phyloP scores from a whole-genome alignment of 768 basidiomycete genomes.

The Tephrocybe rancida region DNA sequence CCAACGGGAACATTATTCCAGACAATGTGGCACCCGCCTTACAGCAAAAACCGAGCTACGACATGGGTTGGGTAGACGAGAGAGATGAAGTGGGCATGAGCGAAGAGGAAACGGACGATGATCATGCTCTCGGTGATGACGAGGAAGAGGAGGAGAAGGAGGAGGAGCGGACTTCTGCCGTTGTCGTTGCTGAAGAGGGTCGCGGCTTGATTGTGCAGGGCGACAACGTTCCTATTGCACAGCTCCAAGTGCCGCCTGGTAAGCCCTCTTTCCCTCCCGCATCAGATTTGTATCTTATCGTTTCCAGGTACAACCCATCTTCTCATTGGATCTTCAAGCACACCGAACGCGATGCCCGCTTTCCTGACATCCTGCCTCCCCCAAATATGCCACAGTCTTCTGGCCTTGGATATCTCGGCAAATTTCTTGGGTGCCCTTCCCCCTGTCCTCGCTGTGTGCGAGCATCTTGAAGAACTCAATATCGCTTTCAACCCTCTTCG shows the following conservation, averaged over 20 bases:
- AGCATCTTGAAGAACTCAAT: conserved; percentile 89
- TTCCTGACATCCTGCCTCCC: conserved; percentile 76
- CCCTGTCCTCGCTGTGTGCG: conserved; percentile 77
- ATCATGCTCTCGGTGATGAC: conserved; percentile 43
- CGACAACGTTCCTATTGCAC: conserved; percentile 57
- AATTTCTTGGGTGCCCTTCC: conserved; percentile 87
- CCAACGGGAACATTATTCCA: conserved; percentile 35
- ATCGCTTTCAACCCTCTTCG: conserved; percentile 89
- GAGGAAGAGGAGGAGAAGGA: conserved; percentile 54
- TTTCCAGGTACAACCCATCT: conserved; percentile 89
- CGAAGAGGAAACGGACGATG: conserved; percentile 41
- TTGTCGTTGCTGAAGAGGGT: conserved; percentile 82
- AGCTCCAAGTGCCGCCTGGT: conserved; percentile 77
- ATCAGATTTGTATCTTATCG: conserved; percentile 10
- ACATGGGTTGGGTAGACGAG: conserved; percentile 73
- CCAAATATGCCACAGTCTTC: conserved; percentile 72
- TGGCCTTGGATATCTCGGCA: conserved; percentile 92
- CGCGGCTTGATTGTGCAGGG: conserved; percentile 81
- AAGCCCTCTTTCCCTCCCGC: conserved; percentile 25
- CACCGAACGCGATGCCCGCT: conserved; percentile 74
- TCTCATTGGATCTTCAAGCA: conserved; percentile 78
- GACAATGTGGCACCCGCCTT: conserved; percentile 48
- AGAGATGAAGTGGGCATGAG: conserved; percentile 44
- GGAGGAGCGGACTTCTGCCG: conserved; percentile 76
- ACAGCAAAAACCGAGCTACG: conserved; percentile 72